Evolutionary conservation across 176 grass and related monocot genomes (phyloP), one percentile per base, ranked within the genome.

Genomic region (Hyparrhenia diplandra): DNA sequence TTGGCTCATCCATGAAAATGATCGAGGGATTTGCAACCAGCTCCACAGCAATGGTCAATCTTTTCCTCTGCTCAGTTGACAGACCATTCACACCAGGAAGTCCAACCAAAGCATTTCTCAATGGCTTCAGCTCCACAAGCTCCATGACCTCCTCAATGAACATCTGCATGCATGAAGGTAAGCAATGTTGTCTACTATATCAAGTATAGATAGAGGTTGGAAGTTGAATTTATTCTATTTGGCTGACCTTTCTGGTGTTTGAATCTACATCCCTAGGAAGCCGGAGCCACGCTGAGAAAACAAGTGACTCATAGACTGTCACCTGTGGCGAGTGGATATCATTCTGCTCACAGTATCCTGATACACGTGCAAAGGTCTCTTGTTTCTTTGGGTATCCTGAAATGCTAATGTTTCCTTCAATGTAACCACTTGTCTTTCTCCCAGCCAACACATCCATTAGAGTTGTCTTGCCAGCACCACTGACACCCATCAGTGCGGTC

Each of bases 401-500:
- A 85, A 98, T 93, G 65, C 30, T 87, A 43, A 95, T 99, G 64
- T 82, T 67, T 83, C 96, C 96, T 55, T 95, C 88, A 21, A 95
- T 95, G 71, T 93, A 99, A 71, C 96, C 96, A 32, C 92, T 89
- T 2, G 96, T 95, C 81, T 99, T 99, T 84, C 96, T 99, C 24
- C 96, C 96, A n/a, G 92, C 96, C 68, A 99, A 77, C 42, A 95
- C 96, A 83, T 99, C 96, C 96, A 99, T 95, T 59, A 99, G 81
- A 43, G 90, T 95, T 67, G 96, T 99, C 81, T 99, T 99, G 7
- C 96, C 96, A 8, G 96, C 96, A 8, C 96, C 96, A 90, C 96
- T 99, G 18, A 98, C 92, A 1, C 92, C 96, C 96, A 98, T 98
- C 45, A 98, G 64, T 47, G 96, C 96, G 3, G 92, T 93, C 55